A percentile compares a stretch with the other conserved stretches of the same genome.
phyloP scores from a whole-genome alignment of 2,329 filamentous ascomycete genomes.

The Ophiostoma pallidulum region DNA sequence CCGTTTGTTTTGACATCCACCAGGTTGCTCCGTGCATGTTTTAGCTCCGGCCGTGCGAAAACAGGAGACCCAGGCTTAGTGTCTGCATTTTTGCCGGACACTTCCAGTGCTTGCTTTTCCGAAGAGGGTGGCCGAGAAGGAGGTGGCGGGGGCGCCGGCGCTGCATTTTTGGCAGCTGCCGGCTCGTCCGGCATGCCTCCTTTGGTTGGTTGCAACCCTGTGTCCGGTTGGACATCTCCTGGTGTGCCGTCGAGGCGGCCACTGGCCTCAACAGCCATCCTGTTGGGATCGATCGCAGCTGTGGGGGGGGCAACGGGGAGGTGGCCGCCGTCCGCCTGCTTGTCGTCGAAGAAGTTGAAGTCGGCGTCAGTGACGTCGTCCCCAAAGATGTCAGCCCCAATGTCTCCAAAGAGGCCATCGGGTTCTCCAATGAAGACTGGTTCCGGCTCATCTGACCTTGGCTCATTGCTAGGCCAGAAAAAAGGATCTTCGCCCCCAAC shows the following conservation, averaged over 20 bases:
- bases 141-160: too few species aligned
- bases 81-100: not conserved
- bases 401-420: constrained; percentile 57
- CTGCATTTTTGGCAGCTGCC: not conserved
- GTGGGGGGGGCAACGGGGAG: constrained; percentile 14
- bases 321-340: constrained; percentile 37
- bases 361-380: constrained; percentile 74
- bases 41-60: constrained; percentile 51
- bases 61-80: constrained; percentile 23
- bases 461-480: constrained; percentile 33
- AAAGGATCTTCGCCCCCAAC: constrained; percentile 23
- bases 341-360: constrained; percentile 78
- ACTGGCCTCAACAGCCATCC: constrained; percentile 8
- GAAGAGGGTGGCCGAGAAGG: too few species aligned
- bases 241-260: not conserved
- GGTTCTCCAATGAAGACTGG: constrained; percentile 34
- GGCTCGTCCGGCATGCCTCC: not conserved
- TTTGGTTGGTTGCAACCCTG: not conserved
- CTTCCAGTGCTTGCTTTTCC: too few species aligned
- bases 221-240: too few species aligned
- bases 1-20: constrained; percentile 25
- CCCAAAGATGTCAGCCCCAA: constrained; percentile 62
- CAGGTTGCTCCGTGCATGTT: constrained; percentile 47
- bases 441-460: constrained; percentile 36
- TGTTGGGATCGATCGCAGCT: constrained; percentile 11